phyloP scores from a whole-genome alignment of 148 eudicot genomes.

The Nyssa sinensis region DNA sequence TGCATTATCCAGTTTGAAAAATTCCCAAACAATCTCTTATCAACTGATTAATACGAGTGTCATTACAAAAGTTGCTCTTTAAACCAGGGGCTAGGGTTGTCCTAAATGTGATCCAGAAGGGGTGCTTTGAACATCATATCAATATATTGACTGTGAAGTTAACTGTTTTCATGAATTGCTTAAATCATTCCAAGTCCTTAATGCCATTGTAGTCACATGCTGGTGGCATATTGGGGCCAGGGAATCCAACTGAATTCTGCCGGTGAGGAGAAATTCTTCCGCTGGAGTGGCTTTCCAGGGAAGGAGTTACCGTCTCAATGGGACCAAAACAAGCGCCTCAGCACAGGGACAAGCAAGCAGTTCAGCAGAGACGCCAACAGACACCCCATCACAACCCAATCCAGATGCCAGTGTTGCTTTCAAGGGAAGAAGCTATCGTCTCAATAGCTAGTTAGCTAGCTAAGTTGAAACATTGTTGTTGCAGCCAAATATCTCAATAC shows the following conservation, averaged over 20 bases:
- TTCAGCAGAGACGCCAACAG: background rate
- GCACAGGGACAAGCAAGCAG: background rate
- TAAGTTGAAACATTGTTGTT: no score
- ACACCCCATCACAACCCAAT: background rate
- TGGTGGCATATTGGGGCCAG: conserved; percentile 36
- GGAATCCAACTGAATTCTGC: conserved; percentile 37
- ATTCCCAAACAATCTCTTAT: no score
- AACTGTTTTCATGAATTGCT: background rate
- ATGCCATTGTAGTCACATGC: conserved; percentile 30
- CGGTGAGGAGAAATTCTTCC: conserved; percentile 8
- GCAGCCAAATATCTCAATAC: no score
- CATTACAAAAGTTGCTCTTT: no score
- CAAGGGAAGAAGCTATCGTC: background rate
- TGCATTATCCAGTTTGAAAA: no score
- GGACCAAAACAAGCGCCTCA: background rate
- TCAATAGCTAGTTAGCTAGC: background rate
- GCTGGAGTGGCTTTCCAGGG: conserved; percentile 21
- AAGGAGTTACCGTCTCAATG: conserved; percentile 21
- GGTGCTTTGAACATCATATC: background rate
- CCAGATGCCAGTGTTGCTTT: background rate
- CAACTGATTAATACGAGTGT: no score
- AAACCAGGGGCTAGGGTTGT: background rate
- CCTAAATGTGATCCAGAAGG: background rate
- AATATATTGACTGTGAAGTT: background rate
- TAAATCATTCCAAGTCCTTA: conserved; percentile 1